phyloP scores from a whole-genome alignment of 768 basidiomycete species.

The Inosperma sp. region DNA sequence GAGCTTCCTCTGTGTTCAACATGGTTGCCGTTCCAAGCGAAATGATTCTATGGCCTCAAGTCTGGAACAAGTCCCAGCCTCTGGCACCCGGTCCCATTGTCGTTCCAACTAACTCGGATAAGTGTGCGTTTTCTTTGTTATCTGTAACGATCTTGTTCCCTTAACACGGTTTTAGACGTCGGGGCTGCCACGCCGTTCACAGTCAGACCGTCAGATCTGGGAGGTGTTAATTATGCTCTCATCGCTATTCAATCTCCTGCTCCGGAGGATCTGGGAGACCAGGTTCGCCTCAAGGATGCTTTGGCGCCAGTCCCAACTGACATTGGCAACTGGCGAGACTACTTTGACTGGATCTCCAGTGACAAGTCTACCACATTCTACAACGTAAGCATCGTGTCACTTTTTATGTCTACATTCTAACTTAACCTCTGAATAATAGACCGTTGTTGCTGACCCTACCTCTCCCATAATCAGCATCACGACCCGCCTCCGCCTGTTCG shows the following conservation, averaged over 20 bases:
- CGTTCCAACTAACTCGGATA: not conserved
- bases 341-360: not conserved
- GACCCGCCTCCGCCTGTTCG: not conserved
- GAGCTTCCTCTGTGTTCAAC: not conserved
- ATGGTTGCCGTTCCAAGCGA: not conserved
- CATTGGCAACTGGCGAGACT: not conserved
- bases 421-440: not conserved
- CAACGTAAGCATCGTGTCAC: not conserved
- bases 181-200: not conserved
- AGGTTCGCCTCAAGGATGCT: not conserved
- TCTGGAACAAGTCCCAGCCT: not conserved
- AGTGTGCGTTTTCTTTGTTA: not conserved
- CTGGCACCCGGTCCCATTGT: not conserved
- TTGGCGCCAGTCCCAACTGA: not conserved
- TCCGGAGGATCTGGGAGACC: not conserved
- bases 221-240: not conserved
- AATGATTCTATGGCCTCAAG: not conserved
- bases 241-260: not conserved
- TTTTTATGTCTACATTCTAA: not conserved
- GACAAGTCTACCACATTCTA: conserved; percentile 1
- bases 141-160: not conserved
- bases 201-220: not conserved
- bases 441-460: not conserved
- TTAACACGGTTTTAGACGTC: not conserved
- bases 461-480: not conserved